These are phyloP conservation scores for Naumovozyma dairenensis DNA, from an alignment of 805 yeast species.

Conservation along the genomic window DNA sequence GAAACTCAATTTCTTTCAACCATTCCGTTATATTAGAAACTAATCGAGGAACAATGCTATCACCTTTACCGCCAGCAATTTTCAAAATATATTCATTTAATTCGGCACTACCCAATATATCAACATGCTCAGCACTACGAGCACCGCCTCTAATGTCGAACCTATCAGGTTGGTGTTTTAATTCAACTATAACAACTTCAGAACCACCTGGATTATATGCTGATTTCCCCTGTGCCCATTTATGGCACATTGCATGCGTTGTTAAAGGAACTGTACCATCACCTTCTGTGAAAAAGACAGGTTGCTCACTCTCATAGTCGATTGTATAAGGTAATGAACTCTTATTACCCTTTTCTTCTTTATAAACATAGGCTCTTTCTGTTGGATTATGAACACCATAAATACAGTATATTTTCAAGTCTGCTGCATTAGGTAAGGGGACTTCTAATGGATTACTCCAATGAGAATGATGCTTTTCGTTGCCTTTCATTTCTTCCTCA, in stretches of 20 bases:
- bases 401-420: constrained; percentile 77
- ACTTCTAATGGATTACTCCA: constrained; percentile 97
- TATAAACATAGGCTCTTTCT: constrained; percentile 83
- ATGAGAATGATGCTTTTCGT: constrained; percentile 62
- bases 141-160: constrained; percentile 97
- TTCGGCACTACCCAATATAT: constrained; percentile 86
- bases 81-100: constrained; percentile 75
- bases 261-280: constrained; percentile 90
- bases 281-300: constrained; percentile 82
- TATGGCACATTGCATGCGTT: constrained; percentile 85
- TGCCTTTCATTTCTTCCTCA: constrained; percentile 45
- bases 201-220: constrained; percentile 74
- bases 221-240: constrained; percentile 61
- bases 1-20: constrained; percentile 45
- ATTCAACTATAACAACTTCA: constrained; percentile 74
- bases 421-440: constrained; percentile 87
- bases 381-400: constrained; percentile 97
- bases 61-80: constrained; percentile 77
- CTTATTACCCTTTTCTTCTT: constrained; percentile 48
- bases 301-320: constrained; percentile 47
- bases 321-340: constrained; percentile 61
- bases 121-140: constrained; percentile 95
- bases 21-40: constrained; percentile 54
- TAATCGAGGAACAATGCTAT: constrained; percentile 48
- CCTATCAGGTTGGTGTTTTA: constrained; percentile 85